A percentile compares a stretch with the other conserved stretches of the same genome.
Conservation (phyloP, 2,329 filamentous ascomycete species). For the Westerdykella sp. region DNA sequence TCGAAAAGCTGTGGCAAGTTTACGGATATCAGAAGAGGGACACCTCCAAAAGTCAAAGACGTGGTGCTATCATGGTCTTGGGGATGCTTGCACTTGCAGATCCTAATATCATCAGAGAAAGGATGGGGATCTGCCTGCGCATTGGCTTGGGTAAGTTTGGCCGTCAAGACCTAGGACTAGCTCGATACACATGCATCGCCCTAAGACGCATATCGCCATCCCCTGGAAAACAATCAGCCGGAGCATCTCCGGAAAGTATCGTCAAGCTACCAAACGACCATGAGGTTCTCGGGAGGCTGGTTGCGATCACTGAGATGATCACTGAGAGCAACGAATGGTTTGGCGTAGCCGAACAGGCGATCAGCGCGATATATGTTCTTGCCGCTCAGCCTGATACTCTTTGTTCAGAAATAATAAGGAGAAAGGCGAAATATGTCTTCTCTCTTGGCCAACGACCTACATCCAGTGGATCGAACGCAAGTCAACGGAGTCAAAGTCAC, state of each 20-base stretch:
- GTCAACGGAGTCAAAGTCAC: constrained; percentile 17
- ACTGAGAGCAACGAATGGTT: constrained; percentile 91
- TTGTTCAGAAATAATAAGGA: constrained; percentile 82
- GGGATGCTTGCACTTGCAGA: constrained; percentile 94
- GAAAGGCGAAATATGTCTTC: constrained; percentile 82
- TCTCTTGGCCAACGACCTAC: constrained; percentile 42
- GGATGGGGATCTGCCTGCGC: constrained; percentile 89
- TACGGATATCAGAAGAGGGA: constrained; percentile 86
- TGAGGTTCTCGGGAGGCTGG: constrained; percentile 72
- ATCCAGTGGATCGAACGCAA: constrained; percentile 26
- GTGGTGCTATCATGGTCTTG: constrained; percentile 90
- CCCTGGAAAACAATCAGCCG: constrained; percentile 59
- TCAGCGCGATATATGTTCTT: constrained; percentile 88
- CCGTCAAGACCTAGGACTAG: constrained; percentile 74
- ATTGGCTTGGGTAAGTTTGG: constrained; percentile 81
- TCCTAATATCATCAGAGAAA: constrained; percentile 85
- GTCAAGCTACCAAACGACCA: constrained; percentile 87
- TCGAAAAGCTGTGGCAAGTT: constrained; percentile 94
- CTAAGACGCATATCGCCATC: constrained; percentile 79
- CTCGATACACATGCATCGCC: constrained; percentile 93
- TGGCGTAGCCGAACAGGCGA: constrained; percentile 90
- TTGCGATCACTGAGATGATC: constrained; percentile 75
- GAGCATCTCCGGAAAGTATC: constrained; percentile 50
- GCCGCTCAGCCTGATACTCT: constrained; percentile 91
- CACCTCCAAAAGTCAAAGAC: constrained; percentile 82